Conservation (phyloP, 2,329 filamentous ascomycete genomes). For the Bipolaris zeicola region DNA sequence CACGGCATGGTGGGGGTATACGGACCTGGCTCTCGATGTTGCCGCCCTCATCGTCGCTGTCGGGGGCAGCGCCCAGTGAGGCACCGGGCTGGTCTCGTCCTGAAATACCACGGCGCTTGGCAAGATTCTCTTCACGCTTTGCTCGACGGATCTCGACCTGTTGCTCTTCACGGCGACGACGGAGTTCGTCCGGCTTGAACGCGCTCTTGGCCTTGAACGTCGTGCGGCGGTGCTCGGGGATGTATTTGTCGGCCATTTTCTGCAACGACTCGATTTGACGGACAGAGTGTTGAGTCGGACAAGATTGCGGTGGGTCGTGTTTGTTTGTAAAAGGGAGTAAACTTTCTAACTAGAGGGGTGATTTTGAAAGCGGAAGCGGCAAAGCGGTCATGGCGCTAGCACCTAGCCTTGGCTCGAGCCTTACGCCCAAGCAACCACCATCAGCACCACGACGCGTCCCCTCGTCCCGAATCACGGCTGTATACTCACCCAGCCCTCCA, state of each 20-base stretch:
- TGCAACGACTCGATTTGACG: constrained; percentile 35
- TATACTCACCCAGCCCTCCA: neutral
- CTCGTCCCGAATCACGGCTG: neutral
- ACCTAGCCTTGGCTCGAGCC: constrained; percentile 18
- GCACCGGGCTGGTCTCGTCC: constrained; percentile 76
- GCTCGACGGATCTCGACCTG: constrained; percentile 99
- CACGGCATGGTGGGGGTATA: constrained; percentile 28
- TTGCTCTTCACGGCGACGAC: constrained; percentile 96
- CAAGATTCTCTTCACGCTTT: constrained; percentile 98
- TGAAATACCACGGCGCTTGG: constrained; percentile 94
- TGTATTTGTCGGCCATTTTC: constrained; percentile 97
- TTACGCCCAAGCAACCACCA: constrained; percentile 24
- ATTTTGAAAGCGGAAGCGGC: constrained; percentile 46
- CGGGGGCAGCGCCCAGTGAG: constrained; percentile 82
- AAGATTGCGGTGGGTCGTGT: constrained; percentile 27
- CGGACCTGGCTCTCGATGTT: constrained; percentile 96
- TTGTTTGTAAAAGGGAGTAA: constrained; percentile 43
- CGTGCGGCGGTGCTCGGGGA: constrained; percentile 97
- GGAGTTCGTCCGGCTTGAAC: constrained; percentile 98
- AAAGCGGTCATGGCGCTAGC: constrained; percentile 31
- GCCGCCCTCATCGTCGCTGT: constrained; percentile 96
- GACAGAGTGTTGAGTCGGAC: constrained; percentile 23
- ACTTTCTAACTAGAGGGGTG: constrained; percentile 37
- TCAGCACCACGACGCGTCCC: constrained; percentile 1
- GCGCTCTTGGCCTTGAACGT: constrained; percentile 99